phyloP scores from a whole-genome alignment of 2,329 filamentous ascomycete species.

The Aspergillus amoenus region DNA sequence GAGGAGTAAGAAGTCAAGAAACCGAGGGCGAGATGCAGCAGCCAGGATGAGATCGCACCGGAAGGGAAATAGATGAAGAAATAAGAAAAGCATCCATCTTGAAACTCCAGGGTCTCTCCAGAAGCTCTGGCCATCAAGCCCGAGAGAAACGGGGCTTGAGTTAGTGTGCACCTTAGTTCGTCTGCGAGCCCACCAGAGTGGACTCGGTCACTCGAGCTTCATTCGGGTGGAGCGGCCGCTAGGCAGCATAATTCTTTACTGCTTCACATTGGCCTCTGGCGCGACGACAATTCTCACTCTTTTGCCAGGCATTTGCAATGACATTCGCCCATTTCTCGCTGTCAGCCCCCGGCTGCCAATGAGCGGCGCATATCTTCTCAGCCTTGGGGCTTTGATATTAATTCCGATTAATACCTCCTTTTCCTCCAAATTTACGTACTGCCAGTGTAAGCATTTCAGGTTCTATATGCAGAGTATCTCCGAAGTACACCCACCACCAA shows the following conservation, averaged over 20 bases:
- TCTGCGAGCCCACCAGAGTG: constrained; percentile 14
- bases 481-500: constrained; percentile 10
- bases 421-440: not conserved
- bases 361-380: not conserved
- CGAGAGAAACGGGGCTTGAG: constrained; percentile 6
- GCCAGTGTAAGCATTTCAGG: too few relatives aligned
- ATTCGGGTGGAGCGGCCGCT: constrained; percentile 15
- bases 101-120: constrained; percentile 26
- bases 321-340: not conserved
- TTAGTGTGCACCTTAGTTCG: constrained; percentile 9
- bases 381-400: not conserved
- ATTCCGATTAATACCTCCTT: not conserved
- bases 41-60: constrained; percentile 5
- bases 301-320: not conserved
- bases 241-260: constrained; percentile 19
- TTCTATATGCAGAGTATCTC: not conserved
- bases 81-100: constrained; percentile 19
- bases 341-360: not conserved
- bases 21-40: not conserved
- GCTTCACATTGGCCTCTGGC: not conserved
- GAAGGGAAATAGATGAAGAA: constrained; percentile 13
- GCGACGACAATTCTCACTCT: not conserved
- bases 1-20: not conserved
- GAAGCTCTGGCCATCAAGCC: constrained; percentile 24
- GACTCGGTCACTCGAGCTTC: constrained; percentile 14